phyloP scores from a whole-genome alignment of 108 stramenopile species.

The Cyclotella kingstonii region DNA sequence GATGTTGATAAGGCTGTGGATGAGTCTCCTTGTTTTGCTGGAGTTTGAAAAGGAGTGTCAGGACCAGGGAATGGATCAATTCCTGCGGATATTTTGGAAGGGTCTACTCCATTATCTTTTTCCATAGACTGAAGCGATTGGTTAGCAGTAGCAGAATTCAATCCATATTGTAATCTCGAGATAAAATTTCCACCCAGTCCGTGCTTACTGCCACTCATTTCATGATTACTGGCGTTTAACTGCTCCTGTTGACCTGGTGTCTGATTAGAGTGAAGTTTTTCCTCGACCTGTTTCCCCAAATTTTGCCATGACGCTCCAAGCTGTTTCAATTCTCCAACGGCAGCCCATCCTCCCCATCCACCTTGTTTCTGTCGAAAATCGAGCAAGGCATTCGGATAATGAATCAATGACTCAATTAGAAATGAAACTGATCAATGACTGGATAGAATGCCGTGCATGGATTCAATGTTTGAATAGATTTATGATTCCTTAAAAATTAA shows the following conservation, averaged over 20 bases:
- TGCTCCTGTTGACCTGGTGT: constrained; percentile 13
- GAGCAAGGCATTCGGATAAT: too few species aligned
- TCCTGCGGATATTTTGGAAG: not conserved
- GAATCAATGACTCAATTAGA: too few species aligned
- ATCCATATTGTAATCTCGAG: constrained; percentile 20
- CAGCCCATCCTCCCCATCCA: not conserved
- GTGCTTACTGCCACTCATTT: constrained; percentile 13
- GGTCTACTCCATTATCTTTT: not conserved
- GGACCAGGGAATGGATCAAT: constrained; percentile 6
- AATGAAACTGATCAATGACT: too few species aligned
- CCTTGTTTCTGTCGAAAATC: constrained; percentile 9
- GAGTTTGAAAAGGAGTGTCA: constrained; percentile 9
- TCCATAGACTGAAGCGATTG: not conserved
- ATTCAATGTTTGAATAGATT: too few species aligned
- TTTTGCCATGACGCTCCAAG: constrained; percentile 20
- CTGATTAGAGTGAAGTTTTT: constrained; percentile 14
- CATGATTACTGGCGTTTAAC: constrained; percentile 22
- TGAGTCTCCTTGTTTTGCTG: constrained; percentile 1
- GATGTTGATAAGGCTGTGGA: not conserved
- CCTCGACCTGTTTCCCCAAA: constrained; percentile 28
- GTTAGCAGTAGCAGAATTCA: not conserved
- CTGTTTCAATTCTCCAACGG: constrained; percentile 13
- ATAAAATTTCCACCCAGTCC: constrained; percentile 23
- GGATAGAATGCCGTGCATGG: too few species aligned
- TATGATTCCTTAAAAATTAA: too few species aligned